Conservation (phyloP, 1,284 basidiomycete species). For the Exobasidium cylindrosporum region DNA sequence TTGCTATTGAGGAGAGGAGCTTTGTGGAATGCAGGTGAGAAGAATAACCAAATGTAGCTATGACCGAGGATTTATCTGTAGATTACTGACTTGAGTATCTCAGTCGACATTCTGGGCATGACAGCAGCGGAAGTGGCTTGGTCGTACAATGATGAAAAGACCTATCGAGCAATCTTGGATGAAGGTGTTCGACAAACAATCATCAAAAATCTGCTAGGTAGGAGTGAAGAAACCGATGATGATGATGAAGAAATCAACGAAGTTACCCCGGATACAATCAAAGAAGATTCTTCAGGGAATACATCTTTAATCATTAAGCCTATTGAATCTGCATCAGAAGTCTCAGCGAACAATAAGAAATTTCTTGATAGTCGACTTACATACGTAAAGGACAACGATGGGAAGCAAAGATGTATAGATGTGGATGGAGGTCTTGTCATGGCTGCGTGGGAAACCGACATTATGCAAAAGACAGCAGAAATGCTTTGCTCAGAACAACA, state of each 20-base stretch:
- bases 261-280: no score
- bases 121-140: slow-evolving; percentile 51
- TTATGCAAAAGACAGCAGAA: slow-evolving; percentile 42
- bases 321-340: slow-evolving; percentile 26
- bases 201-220: slow-evolving; percentile 37
- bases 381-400: slow-evolving; percentile 69
- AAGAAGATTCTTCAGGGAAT: slow-evolving; percentile 36
- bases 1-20: slow-evolving; percentile 77
- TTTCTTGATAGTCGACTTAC: slow-evolving; percentile 73
- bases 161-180: slow-evolving; percentile 42
- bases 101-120: slow-evolving; percentile 39
- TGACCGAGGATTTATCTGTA: no score
- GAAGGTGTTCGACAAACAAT: slow-evolving; percentile 56
- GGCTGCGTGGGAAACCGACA: slow-evolving; percentile 62
- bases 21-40: slow-evolving; percentile 80
- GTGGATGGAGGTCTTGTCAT: slow-evolving; percentile 65
- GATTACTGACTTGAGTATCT: no score
- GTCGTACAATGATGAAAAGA: slow-evolving; percentile 37
- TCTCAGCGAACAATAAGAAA: slow-evolving; percentile 63
- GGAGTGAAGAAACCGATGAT: slow-evolving; percentile 16
- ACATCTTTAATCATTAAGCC: slow-evolving; percentile 47
- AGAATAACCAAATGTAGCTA: no score
- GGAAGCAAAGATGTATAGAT: slow-evolving; percentile 77
- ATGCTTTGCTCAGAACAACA: slow-evolving; percentile 41
- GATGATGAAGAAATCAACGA: slow-evolving; percentile 14